Conservation (phyloP, 306 rosid genomes). For the Casuarina cunninghamiana region DNA sequence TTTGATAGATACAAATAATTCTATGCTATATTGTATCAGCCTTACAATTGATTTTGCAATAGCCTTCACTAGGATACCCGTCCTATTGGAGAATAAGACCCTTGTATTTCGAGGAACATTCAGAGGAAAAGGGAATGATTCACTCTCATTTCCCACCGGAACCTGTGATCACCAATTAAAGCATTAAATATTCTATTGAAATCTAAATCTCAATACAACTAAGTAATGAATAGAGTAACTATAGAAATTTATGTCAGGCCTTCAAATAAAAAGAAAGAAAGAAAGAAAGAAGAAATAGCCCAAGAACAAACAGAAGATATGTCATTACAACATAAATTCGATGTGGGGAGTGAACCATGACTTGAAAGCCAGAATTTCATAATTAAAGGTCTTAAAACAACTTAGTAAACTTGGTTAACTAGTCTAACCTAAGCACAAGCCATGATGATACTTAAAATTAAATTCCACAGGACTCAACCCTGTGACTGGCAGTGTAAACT, state of each 20-base stretch:
- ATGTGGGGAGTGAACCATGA: neutral
- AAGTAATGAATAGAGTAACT: neutral
- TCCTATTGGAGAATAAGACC: conserved; percentile 87
- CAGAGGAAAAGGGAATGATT: conserved; percentile 82
- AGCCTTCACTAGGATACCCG: conserved; percentile 83
- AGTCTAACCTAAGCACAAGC: neutral
- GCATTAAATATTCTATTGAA: conserved; percentile 20
- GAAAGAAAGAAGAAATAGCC: neutral
- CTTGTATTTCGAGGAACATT: conserved; percentile 93
- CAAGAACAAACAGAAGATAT: neutral
- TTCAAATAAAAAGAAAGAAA: neutral
- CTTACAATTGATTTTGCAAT: conserved; percentile 93
- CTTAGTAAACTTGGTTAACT: neutral
- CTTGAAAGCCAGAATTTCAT: neutral
- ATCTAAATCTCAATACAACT: neutral
- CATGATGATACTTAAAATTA: neutral
- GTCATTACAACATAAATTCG: neutral
- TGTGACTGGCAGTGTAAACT: no score
- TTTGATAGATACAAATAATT: conserved; percentile 19
- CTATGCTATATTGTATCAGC: conserved; percentile 24
- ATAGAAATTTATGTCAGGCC: neutral
- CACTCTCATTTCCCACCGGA: conserved; percentile 97
- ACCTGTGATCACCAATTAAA: conserved; percentile 54
- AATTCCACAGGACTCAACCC: no score
- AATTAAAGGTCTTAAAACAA: neutral